These are phyloP conservation scores for Hordeum pubiflorum DNA, from an alignment of 202 grass and related monocot species.

Conservation along the genomic window DNA sequence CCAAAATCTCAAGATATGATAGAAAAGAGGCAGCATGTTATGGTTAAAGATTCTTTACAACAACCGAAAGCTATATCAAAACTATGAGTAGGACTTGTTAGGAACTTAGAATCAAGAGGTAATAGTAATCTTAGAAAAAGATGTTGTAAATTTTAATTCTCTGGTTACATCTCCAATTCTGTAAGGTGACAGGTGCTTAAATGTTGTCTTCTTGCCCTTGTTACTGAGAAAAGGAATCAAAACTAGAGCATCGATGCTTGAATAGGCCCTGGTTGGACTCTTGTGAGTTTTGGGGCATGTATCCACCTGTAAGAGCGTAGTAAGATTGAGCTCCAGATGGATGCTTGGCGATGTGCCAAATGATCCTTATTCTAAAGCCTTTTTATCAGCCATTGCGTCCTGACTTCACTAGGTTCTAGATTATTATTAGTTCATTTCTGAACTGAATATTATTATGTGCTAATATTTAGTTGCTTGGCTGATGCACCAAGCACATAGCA, in stretches of 20 bases:
- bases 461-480: background rate
- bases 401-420: background rate
- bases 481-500: background rate
- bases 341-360: background rate
- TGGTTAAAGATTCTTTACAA: background rate
- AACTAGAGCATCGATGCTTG: background rate
- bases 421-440: slow-evolving; percentile 3
- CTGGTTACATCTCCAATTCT: background rate
- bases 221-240: background rate
- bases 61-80: background rate
- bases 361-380: background rate
- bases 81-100: background rate
- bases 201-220: background rate
- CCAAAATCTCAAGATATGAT: background rate
- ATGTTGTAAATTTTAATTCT: background rate
- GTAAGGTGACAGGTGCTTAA: background rate
- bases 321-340: slow-evolving; percentile 4
- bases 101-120: background rate
- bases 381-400: background rate
- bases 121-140: background rate
- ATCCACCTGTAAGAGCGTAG: background rate
- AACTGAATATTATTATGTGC: background rate
- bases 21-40: background rate
- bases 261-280: background rate
- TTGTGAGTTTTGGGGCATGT: background rate